phyloP scores from a whole-genome alignment of 83 land plant species.

The Larix sibirica region DNA sequence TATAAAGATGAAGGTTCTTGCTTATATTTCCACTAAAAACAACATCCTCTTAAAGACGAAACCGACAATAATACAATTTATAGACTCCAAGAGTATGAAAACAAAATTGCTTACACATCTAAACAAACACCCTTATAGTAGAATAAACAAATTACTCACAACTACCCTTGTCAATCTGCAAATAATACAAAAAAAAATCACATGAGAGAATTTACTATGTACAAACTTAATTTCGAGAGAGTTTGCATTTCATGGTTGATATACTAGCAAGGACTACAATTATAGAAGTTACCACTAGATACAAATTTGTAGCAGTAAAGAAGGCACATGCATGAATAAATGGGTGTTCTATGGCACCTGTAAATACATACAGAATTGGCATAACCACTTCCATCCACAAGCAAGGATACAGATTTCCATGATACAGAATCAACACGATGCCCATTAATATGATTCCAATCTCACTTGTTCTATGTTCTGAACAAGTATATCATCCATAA shows the following conservation, averaged over 20 bases:
- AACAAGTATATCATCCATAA: slow-evolving; percentile 62
- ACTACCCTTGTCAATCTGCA: slow-evolving; percentile 60
- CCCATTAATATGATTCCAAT: background rate
- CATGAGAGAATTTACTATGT: background rate
- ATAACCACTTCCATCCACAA: background rate
- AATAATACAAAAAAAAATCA: background rate
- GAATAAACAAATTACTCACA: slow-evolving; percentile 64
- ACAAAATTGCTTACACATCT: slow-evolving; percentile 57
- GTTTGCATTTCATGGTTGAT: background rate
- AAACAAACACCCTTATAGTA: slow-evolving; percentile 27
- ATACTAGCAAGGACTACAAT: background rate
- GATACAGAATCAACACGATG: background rate
- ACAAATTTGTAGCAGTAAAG: slow-evolving; percentile 73
- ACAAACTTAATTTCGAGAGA: background rate
- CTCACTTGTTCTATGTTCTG: slow-evolving; percentile 62
- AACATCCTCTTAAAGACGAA: background rate
- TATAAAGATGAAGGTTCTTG: slow-evolving; percentile 23
- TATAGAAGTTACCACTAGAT: slow-evolving; percentile 53
- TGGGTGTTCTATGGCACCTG: slow-evolving; percentile 68
- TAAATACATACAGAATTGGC: slow-evolving; percentile 5
- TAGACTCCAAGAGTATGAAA: background rate
- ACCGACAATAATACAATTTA: background rate
- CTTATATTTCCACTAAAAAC: background rate
- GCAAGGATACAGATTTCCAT: background rate
- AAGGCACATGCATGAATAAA: slow-evolving; percentile 88